Evolutionary conservation across 2,329 filamentous ascomycete genomes (phyloP).

Genomic region (Aspergillus sp.): DNA sequence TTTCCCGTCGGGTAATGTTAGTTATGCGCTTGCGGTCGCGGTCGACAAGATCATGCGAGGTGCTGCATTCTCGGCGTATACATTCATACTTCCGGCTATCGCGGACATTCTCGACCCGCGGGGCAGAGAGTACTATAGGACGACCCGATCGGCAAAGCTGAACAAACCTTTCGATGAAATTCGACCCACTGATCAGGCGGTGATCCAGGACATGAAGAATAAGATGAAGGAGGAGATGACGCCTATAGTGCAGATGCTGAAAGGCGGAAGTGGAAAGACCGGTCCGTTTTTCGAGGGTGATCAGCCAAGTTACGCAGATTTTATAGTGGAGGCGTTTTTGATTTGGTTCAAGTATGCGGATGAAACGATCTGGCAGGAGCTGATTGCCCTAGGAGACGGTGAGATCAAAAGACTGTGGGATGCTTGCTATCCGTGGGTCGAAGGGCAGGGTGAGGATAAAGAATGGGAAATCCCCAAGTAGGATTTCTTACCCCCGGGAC

Average conservation of each 20-base stretch:
- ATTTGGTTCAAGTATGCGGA: constrained; percentile 28
- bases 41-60: constrained; percentile 15
- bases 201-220: constrained; percentile 20
- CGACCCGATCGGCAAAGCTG: constrained; percentile 26
- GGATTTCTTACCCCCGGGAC: neutral
- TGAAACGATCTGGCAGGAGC: constrained; percentile 21
- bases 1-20: constrained; percentile 35
- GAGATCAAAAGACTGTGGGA: constrained; percentile 30
- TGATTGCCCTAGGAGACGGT: constrained; percentile 28
- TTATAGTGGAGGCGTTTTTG: constrained; percentile 25
- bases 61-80: neutral
- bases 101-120: constrained; percentile 26
- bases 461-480: constrained; percentile 28
- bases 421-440: constrained; percentile 31
- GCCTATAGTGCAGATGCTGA: constrained; percentile 26
- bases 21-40: constrained; percentile 30
- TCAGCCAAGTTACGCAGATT: constrained; percentile 30
- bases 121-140: constrained; percentile 30
- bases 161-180: constrained; percentile 32
- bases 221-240: constrained; percentile 20
- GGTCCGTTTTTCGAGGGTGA: constrained; percentile 38
- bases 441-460: constrained; percentile 35
- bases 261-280: constrained; percentile 28
- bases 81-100: constrained; percentile 26
- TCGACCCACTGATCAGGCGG: constrained; percentile 22